Base-by-base conservation (phyloP, 148 eudicot genomes). In the Silene uniflora region DNA sequence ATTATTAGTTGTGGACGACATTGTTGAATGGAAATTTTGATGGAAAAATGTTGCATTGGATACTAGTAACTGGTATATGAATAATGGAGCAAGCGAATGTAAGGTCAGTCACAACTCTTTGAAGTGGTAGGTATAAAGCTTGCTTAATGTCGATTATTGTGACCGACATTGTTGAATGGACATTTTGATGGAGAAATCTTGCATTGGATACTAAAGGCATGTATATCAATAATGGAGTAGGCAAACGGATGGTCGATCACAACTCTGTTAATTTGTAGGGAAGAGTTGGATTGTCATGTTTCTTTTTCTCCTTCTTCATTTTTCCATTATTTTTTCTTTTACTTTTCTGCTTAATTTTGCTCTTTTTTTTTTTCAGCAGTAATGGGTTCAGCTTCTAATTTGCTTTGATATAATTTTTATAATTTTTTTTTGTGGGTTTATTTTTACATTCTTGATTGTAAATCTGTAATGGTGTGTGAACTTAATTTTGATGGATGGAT, bases 371-470 rank as follows among this genome's bases (percentile, higher is more conserved):
- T 11, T 11, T 49, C 69, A 29, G 1, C 69, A 66, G 35, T 66
- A 1, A 25, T 25, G n/a, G 11, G 22, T 4, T 56, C 55, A 2
- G 11, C 8, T 56, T 7, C 71, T 72, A 4, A 35, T 7, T 64
- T 54, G 13, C 62, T 73, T 47, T n/a, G n/a, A n/a, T n/a, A n/a
- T 5, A 6, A 3, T 27, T 71, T 75, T n/a, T n/a, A n/a, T 75
- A 2, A 64, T 75, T 75, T 5, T 29, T 65, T 13, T 47, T 66
- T 23, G 7, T 75, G 72, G 55, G 49, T 58, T 74, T 63, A 32
- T 18, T 17, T 19, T 10, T 19, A 18, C 62, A 17, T 62, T 23
- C 13, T 7, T 61, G 39, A 7, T 14, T 66, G 19, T 64, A 19
- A 18, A 7, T 14, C 69, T 42, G 23, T 56, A 18, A 21, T 29